Evolutionary conservation across 345 rosid genomes (phyloP).

Genomic region (Noccaea caerulescens): DNA sequence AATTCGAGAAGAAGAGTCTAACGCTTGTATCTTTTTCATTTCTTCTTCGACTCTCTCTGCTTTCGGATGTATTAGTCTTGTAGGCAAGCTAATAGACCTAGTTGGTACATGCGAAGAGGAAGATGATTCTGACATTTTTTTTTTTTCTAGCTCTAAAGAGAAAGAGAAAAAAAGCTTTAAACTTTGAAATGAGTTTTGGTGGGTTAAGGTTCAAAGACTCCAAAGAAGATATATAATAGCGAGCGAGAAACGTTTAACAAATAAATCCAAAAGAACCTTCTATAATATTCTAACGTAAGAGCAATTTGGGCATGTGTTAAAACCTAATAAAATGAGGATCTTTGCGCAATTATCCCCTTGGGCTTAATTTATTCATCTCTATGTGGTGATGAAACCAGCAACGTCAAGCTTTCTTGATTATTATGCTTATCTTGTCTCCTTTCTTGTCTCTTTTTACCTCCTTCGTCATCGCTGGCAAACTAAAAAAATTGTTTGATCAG

Average conservation of each 20-base stretch:
- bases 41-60: slow-evolving; percentile 53
- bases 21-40: slow-evolving; percentile 45
- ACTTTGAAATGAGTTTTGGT: slow-evolving; percentile 26
- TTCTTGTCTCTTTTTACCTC: slow-evolving; percentile 28
- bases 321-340: slow-evolving; percentile 24
- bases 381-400: slow-evolving; percentile 36
- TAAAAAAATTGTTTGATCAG: slow-evolving; percentile 33
- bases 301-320: slow-evolving; percentile 36
- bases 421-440: slow-evolving; percentile 40
- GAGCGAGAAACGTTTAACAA: not conserved
- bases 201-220: slow-evolving; percentile 19
- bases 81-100: slow-evolving; percentile 63
- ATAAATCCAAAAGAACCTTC: slow-evolving; percentile 30
- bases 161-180: slow-evolving; percentile 20
- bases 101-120: slow-evolving; percentile 35
- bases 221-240: slow-evolving; percentile 21
- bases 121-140: slow-evolving; percentile 31
- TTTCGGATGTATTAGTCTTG: slow-evolving; percentile 54
- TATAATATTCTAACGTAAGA: not conserved
- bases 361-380: slow-evolving; percentile 19
- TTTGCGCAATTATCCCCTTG: slow-evolving; percentile 20
- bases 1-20: slow-evolving; percentile 44
- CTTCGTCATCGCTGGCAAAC: slow-evolving; percentile 37
- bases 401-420: slow-evolving; percentile 39
- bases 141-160: slow-evolving; percentile 9